These are phyloP conservation scores for Stentor coeruleus DNA, from an alignment of 73 alveolate genomes.

Conservation along the genomic window DNA sequence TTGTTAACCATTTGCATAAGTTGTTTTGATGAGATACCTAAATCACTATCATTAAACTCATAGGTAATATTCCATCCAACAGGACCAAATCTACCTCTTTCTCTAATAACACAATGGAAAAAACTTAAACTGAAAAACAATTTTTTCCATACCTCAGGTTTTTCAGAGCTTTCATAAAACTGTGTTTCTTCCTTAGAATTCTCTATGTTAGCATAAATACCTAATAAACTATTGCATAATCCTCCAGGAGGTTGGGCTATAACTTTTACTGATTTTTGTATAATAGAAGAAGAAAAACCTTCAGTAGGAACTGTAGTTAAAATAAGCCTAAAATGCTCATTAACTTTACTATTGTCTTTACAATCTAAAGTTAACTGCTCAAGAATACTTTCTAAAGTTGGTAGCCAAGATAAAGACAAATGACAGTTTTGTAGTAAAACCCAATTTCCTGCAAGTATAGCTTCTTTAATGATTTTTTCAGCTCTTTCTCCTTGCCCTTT, in stretches of 20 bases:
- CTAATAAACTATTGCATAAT: conserved; percentile 63
- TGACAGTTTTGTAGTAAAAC: conserved; percentile 99
- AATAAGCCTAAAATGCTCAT: conserved; percentile 77
- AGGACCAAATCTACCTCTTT: conserved; percentile 99
- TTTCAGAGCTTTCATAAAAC: conserved; percentile 52
- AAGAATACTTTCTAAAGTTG: conserved; percentile 90
- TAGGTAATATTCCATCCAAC: conserved; percentile 99
- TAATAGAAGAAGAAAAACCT: conserved; percentile 66
- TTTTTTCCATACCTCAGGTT: conserved; percentile 56
- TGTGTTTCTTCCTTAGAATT: conserved; percentile 56
- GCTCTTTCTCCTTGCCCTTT: conserved; percentile 95
- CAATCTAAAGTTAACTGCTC: conserved; percentile 67
- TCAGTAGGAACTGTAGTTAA: conserved; percentile 67
- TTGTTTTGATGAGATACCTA: conserved; percentile 85
- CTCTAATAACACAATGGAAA: conserved; percentile 87
- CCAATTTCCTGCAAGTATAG: conserved; percentile 93
- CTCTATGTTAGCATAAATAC: conserved; percentile 67
- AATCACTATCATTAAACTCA: conserved; percentile 90
- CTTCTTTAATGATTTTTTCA: conserved; percentile 73
- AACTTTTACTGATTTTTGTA: conserved; percentile 74
- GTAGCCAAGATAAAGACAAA: conserved; percentile 98
- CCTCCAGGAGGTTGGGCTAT: conserved; percentile 93
- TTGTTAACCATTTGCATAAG: conserved; percentile 81
- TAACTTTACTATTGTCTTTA: conserved; percentile 55
- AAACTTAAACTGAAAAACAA: conserved; percentile 67